These are phyloP conservation scores for Coemansia sp. DNA, from an alignment of 192 early-diverging fungal species.

Conservation along the genomic window DNA sequence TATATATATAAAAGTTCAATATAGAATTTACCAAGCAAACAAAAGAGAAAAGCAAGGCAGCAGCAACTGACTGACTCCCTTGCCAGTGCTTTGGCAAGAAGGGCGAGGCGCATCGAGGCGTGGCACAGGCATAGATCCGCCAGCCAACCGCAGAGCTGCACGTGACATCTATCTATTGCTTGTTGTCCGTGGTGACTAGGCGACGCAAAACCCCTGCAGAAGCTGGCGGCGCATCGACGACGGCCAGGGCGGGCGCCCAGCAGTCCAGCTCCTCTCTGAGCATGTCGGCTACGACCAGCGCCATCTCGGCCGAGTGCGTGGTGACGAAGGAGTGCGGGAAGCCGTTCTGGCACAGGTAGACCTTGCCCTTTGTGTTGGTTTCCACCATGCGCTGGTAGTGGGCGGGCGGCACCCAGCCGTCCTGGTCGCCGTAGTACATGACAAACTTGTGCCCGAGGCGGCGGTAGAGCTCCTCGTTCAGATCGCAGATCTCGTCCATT, in stretches of 20 bases:
- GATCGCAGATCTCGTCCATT: constrained; percentile 66
- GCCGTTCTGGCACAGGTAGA: constrained; percentile 69
- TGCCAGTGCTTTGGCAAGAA: too few relatives aligned
- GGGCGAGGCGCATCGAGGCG: too few relatives aligned
- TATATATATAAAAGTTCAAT: constrained; percentile 1
- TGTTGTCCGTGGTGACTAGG: background rate
- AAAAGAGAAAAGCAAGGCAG: background rate
- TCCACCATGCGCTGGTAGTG: constrained; percentile 69
- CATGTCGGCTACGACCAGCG: constrained; percentile 27
- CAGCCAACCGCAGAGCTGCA: background rate
- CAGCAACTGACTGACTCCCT: too few relatives aligned
- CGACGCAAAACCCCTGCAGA: too few relatives aligned
- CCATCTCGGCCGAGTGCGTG: constrained; percentile 38
- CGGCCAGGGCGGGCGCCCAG: background rate
- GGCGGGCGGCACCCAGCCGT: constrained; percentile 77
- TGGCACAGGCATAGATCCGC: too few relatives aligned
- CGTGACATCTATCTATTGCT: background rate
- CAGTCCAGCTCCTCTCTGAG: constrained; percentile 28
- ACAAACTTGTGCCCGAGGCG: constrained; percentile 65
- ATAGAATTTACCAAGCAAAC: constrained; percentile 2
- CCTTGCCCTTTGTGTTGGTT: constrained; percentile 66
- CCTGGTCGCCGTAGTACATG: constrained; percentile 77
- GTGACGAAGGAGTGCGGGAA: constrained; percentile 84
- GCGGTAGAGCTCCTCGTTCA: constrained; percentile 69
- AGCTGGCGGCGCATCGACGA: too few relatives aligned